Evolutionary conservation across 768 basidiomycete genomes (phyloP).

Genomic region (Termitomyces sp.): DNA sequence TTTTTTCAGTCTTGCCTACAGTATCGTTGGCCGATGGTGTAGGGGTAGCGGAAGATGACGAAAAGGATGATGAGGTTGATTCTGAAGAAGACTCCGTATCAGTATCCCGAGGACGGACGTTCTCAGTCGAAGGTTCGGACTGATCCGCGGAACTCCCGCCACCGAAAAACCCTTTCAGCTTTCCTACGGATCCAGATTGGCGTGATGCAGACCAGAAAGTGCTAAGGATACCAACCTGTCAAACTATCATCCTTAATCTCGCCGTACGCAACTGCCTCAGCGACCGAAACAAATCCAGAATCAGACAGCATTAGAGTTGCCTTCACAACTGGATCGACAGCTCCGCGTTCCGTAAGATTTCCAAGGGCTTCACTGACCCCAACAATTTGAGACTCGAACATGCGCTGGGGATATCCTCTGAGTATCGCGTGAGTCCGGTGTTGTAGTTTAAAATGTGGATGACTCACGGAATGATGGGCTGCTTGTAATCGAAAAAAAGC

Average conservation of each 20-base stretch:
- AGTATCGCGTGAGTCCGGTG: neutral
- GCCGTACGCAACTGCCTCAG: slow-evolving; percentile 73
- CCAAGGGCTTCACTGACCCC: slow-evolving; percentile 72
- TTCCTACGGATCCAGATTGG: slow-evolving; percentile 40
- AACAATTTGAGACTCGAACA: slow-evolving; percentile 65
- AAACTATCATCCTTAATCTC: slow-evolving; percentile 80
- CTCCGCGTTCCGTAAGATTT: slow-evolving; percentile 81
- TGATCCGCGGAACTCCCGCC: slow-evolving; percentile 41
- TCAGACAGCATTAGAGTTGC: slow-evolving; percentile 80
- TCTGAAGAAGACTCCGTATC: slow-evolving; percentile 26
- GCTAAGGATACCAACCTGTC: slow-evolving; percentile 41
- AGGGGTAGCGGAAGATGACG: slow-evolving; percentile 28
- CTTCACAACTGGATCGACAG: slow-evolving; percentile 79
- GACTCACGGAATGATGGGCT: slow-evolving; percentile 53
- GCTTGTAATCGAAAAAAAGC: slow-evolving; percentile 75
- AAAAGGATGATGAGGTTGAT: slow-evolving; percentile 22
- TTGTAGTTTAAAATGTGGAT: neutral
- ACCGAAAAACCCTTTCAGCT: slow-evolving; percentile 85
- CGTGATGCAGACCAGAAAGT: neutral
- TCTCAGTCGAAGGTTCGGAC: slow-evolving; percentile 33
- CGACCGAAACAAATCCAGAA: slow-evolving; percentile 78
- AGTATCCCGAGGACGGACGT: slow-evolving; percentile 35
- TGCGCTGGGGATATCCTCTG: slow-evolving; percentile 68
- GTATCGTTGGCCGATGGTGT: slow-evolving; percentile 26
- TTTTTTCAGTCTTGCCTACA: slow-evolving; percentile 29